Conservation (phyloP, 2,329 filamentous ascomycete genomes). For the Aspergillus pseudonomiae region DNA sequence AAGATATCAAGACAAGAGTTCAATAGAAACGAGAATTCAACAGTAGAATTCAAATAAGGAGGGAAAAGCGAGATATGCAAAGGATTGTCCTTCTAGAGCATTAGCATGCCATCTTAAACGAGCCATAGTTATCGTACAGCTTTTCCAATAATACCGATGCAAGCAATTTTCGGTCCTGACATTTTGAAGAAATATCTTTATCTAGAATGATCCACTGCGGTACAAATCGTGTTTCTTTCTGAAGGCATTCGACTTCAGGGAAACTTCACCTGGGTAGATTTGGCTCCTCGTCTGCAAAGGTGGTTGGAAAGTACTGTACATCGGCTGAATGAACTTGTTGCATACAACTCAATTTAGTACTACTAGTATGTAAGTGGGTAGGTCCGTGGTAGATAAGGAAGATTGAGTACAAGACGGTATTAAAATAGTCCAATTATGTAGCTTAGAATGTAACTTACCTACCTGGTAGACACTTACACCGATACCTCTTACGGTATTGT, state of each 20-base stretch:
- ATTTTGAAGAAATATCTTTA: constrained; percentile 32
- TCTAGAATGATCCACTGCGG: not conserved
- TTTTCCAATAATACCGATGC: constrained; percentile 90
- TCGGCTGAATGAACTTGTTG: not conserved
- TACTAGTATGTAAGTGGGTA: too few species aligned
- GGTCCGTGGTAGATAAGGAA: too few species aligned
- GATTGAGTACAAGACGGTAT: not conserved
- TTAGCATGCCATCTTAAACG: constrained; percentile 5
- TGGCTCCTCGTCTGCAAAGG: not conserved
- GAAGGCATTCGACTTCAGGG: not conserved
- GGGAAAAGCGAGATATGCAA: constrained; percentile 92
- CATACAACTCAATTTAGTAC: not conserved
- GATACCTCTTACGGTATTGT: not conserved
- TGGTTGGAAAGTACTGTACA: not conserved
- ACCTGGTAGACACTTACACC: not conserved
- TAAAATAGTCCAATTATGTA: constrained; percentile 10
- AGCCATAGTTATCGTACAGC: constrained; percentile 62
- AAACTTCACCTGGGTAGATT: not conserved
- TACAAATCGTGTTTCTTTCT: not conserved
- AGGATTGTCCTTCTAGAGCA: constrained; percentile 76
- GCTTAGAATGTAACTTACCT: constrained; percentile 12
- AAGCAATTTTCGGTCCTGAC: constrained; percentile 76
- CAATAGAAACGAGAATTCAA: constrained; percentile 90
- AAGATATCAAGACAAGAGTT: constrained; percentile 93
- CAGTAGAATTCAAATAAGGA: constrained; percentile 63